Evolutionary conservation across 306 rosid species (phyloP), one percentile per base, ranked within the genome.

Genomic region (Medicago ruthenica): DNA sequence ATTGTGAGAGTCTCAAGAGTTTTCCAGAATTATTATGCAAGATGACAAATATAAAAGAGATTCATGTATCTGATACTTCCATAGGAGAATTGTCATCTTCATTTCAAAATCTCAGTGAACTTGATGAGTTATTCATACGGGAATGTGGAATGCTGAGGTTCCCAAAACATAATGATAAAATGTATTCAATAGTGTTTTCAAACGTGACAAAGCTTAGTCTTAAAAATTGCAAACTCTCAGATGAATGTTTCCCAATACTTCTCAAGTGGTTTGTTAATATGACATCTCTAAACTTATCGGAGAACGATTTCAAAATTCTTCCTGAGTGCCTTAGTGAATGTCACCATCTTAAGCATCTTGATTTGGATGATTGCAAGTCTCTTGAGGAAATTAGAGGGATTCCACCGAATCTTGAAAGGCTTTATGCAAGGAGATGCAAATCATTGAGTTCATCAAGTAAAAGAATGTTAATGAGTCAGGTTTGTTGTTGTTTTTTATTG

Each of bases 341-440:
- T 24, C 27, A 24, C 13, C n/a, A 1, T 14, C 5, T 7, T 36
- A 0, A 3, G 36, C 0, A 5, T 0, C 69, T 81, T 31, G 0
- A 0, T 7, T 3, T 81, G n/a, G 7, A 15, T 42, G 1, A 7
- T 17, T 71, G 78, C 63, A 0, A 31, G 5, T 4, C 0, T n/a
- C 77, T 76, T 13, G 1, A 1, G 12, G 69, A 81, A 51, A 70
- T 76, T 75, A 21, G 20, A 70, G 74, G 41, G 16, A 47, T 76
- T 70, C 77, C 72, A 0, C 60, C 73, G 50, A 21, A 50, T 31
- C 9, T 69, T 4, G 2, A 41, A 9, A 0, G 5, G 1, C 6
- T 75, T 0, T 0, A 0, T 1, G 62, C 53, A 40, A 0, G 0
- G 6, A 1, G 37, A 7, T 69, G 80, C 17, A 9, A 9, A 11